Base-by-base conservation (phyloP, 139 green algal species). In the Coelastrella sp. region DNA sequence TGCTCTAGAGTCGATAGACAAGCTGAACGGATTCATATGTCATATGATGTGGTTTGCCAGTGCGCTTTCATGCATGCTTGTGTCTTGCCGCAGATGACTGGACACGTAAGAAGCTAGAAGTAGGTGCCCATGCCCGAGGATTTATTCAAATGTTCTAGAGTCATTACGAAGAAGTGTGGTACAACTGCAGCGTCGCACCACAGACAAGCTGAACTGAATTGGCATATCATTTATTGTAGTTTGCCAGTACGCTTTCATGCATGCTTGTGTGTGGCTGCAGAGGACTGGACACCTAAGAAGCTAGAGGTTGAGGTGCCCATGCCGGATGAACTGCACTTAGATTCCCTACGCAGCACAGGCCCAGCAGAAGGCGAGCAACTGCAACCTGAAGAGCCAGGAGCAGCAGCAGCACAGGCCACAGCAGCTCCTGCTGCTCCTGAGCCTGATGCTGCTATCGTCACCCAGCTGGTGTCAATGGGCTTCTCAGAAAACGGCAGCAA, bases 231-330 rank as follows among this genome's bases (percentile, higher is more conserved):
- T 2, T 47, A 47, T 47, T 47, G 32, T 47, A 47, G 32, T 47
- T 47, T 47, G 32, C 32, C 32, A 47, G 32, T 47, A 47, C 32
- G 32, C 32, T 47, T 47, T 47, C 32, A 47, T 47, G 32, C 32
- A 47, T 47, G 32, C 32, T 47, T 47, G 32, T 47, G 32, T 47
- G 0, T 47, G 32, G 32, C 32, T 47, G 32, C 32, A 47, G 32
- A 47, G 32, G 92, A 94, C 93, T 99, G 98, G 98, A 96, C 95
- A 60, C 92, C 97, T 19, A 97, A 95, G 86, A 99, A 99, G 94
- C 80, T 96, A 76, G 99, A 99, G 94, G 89, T 95, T 76, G 95
- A 98, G 73, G 97, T 98, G 64, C 86, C 95, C 64, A 92, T 94
- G 88, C 98, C 98, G 0, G 94, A 98, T 58, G 71, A 93, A 61